Base-by-base conservation (phyloP, 2,329 filamentous ascomycete genomes). In the Beauveria pseudobassiana region DNA sequence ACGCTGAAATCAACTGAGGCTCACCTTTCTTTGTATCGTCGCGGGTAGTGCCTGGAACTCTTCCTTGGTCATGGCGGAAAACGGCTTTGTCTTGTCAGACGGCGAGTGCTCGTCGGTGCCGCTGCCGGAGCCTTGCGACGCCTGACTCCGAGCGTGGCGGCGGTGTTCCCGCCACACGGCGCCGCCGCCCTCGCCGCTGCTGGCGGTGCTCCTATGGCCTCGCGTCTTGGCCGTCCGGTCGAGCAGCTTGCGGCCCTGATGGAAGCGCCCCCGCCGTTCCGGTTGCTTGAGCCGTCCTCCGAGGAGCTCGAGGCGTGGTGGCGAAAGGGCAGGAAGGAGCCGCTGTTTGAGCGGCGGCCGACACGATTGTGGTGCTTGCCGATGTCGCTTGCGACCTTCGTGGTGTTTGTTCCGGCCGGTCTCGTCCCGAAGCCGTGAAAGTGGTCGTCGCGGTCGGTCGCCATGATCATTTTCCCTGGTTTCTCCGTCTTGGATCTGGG, bases 11-110 rank as follows among this genome's bases (percentile, higher is more conserved):
- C 34, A 6, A 38, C 14, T 16, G 5, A 30, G 22, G 22, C 65
- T 61, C 62, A 67, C 65, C 63, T 67, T 67, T 61, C 65, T 65
- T 51, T 63, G 64, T 59, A 67, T 65, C 5, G 65, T 65, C 9
- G 58, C 55, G 10, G 65, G 65, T 9, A 67, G 49, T 24, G 63
- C 59, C 20, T 61, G 58, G 20, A 65, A 67, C 30, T 65, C 64
- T 34, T 64, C 62, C n/a, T 51, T 64, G 22, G 54, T 64, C 59
- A 64, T 59, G 50, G 56, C 42, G 18, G 55, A 43, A 42, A 34
- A 52, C 38, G 61, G 59, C 20, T 50, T 42, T 12, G 45, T 55
- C 34, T 43, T 45, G 16, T 40, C 43, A 5, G 58, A 48, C 42
- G 42, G 49, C 50, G 42, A 50, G 10, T 43, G 34, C 40, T 20